Percentiles rank a stretch among this genome's conserved stretches.
Evolutionary conservation across 2,329 filamentous ascomycete genomes (phyloP).

Genomic region (Penicillium sp.): DNA sequence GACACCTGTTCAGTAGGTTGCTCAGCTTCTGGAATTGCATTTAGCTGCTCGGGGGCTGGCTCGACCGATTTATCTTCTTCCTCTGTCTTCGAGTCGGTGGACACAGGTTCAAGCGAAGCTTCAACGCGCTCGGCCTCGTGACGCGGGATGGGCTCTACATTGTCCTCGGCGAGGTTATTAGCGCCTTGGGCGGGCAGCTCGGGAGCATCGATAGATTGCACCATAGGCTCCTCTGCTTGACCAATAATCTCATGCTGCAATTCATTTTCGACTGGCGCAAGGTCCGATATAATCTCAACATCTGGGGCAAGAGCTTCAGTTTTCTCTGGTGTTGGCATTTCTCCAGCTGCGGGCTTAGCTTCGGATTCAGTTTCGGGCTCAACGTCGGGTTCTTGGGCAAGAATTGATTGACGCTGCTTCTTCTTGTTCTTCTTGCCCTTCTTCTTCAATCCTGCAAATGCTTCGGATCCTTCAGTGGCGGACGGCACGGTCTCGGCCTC

Average conservation of each 20-base stretch:
- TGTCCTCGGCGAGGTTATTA: background rate
- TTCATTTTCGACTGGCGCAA: background rate
- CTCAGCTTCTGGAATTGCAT: background rate
- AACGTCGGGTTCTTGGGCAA: conserved; percentile 8
- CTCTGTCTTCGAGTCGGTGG: background rate
- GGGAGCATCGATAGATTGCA: background rate
- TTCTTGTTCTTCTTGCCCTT: conserved; percentile 32
- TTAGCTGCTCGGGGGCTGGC: background rate
- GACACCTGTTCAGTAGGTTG: background rate
- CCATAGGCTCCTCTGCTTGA: background rate
- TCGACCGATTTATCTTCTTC: conserved; percentile 1
- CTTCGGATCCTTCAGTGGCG: conserved; percentile 5
- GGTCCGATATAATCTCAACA: background rate
- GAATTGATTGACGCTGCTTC: conserved; percentile 24
- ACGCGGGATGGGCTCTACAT: background rate
- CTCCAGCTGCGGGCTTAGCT: background rate
- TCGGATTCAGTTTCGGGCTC: background rate
- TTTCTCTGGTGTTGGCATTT: background rate
- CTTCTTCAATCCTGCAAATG: conserved; percentile 14
- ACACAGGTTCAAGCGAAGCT: background rate
- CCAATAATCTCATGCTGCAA: background rate
- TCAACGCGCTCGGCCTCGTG: background rate
- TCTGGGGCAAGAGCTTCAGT: background rate
- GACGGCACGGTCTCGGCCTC: background rate
- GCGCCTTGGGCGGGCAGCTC: background rate